Base-by-base conservation (phyloP, 306 rosid genomes). In the Prinsepia uniflora region DNA sequence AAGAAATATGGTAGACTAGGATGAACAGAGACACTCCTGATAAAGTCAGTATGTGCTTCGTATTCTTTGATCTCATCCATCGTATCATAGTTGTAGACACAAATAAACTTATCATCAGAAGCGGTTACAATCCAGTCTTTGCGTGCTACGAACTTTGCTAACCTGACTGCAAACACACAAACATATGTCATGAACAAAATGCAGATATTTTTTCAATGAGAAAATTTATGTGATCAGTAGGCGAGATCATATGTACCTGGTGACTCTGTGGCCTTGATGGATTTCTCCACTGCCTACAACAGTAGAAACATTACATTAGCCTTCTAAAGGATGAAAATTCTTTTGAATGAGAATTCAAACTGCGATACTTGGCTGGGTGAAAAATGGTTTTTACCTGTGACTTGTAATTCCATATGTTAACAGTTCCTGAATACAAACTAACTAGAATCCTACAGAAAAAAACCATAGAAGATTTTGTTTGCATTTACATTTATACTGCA, bases 341-440 rank as follows among this genome's bases (percentile, higher is more conserved):
- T 30, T 30, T 30, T 30, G 1, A 30, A 30, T 30, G 36, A 30
- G 36, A 30, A 30, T 30, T 30, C 36, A 47, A 5, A 15, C n/a
- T 10, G 9, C 14, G 5, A 43, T 0, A 47, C 18, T 24, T 49
- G 8, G 22, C 2, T 30, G 43, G 30, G 14, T 47, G 44, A 7
- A 13, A 2, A 12, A 46, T 65, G 22, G 40, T 14, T 0, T 24
- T 76, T 62, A 87, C 92, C 85, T 83, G 82, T 45, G 92, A 80
- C n/a, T 80, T 79, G 72, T 82, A 79, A 77, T 87, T 87, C 91
- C 87, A 87, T 49, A 90, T 81, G 70, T 79, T 78, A 62, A 90
- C 44, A 53, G 76, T 82, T 73, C 96, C 96, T 50, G 91, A 83
- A 67, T 87, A 75, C 74, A 85, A 71, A 62, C 92, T 87, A 70